Evolutionary conservation across 371 early-diverging fungal species (phyloP), one percentile per base, ranked within the genome.

Genomic region (Blakeslea trispora): DNA sequence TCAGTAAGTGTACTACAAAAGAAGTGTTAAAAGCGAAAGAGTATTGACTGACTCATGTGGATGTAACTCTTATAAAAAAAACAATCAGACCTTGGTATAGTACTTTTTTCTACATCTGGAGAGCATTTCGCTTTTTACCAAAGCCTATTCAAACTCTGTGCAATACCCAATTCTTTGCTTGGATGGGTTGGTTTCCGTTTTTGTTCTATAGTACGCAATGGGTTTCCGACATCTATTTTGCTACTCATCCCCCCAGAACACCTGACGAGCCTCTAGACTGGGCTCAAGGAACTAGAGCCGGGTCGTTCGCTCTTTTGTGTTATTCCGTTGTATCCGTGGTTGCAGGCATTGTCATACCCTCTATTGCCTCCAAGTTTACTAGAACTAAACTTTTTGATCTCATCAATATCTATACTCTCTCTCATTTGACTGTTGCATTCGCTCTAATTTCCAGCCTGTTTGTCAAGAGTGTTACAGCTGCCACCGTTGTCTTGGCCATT

Each of bases 111-210:
- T 80, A 82, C 39, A 80, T 86, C 39, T 81, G 81, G 79, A 71
- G 71, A 48, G 87, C 84, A 2, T 79, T 86, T 49, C 69, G 82
- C 39, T 68, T 62, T 28, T 59, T 91, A 19, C 90, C 92, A 0
- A 57, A 39, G 10, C 80, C 87, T 9, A 74, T 91, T 6, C 85
- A 86, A 52, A 63, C 75, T 41, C 66, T 93, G 21, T 91, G 91
- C 59, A 84, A 87, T 51, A 84, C 88, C 0, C 94, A 93, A 52
- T 87, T 93, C 64, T 90, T 87, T 71, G 85, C 87, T 11, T 93
- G 92, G 92, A 81, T 91, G 82, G 92, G 89, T n/a, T 91, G 91
- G 89, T 93, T 93, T 60, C 91, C 92, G 0, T 86, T 83, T 52
- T 57, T 86, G 42, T 83, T 86, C 46, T 86, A 84, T 64, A 79